Conservation (phyloP, 805 yeast genomes). For the Candida ponderosae region DNA sequence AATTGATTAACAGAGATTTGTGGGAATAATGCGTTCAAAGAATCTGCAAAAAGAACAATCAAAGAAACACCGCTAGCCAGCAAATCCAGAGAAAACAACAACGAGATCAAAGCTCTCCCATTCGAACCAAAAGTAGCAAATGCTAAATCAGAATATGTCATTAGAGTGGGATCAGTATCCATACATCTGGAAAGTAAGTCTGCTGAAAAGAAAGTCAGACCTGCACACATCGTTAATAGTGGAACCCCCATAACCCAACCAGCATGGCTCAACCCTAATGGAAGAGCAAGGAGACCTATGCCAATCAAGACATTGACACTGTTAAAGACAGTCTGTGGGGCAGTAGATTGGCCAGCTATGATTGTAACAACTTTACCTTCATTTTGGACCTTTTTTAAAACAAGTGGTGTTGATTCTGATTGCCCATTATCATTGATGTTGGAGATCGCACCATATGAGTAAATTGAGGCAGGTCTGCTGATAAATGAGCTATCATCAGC, state of each 20-base stretch:
- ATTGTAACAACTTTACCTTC: slow-evolving; percentile 68
- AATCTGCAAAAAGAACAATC: slow-evolving; percentile 78
- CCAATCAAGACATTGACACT: slow-evolving; percentile 73
- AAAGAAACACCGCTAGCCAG: slow-evolving; percentile 78
- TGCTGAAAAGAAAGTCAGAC: slow-evolving; percentile 72
- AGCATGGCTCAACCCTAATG: slow-evolving; percentile 58
- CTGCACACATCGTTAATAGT: slow-evolving; percentile 52
- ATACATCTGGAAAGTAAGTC: slow-evolving; percentile 63
- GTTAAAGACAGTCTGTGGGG: slow-evolving; percentile 70
- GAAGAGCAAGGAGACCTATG: slow-evolving; percentile 66
- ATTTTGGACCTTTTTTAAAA: slow-evolving; percentile 58
- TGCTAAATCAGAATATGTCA: slow-evolving; percentile 86
- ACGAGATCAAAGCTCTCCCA: slow-evolving; percentile 68
- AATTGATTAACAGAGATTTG: slow-evolving; percentile 42
- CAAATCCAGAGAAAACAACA: slow-evolving; percentile 69
- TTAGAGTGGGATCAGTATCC: slow-evolving; percentile 71
- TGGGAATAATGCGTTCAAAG: slow-evolving; percentile 64
- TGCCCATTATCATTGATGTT: slow-evolving; percentile 32
- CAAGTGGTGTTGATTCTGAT: slow-evolving; percentile 40
- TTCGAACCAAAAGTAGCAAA: slow-evolving; percentile 75
- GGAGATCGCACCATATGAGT: slow-evolving; percentile 24
- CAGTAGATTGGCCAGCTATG: slow-evolving; percentile 76
- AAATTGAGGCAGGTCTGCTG: slow-evolving; percentile 21
- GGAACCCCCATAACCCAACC: slow-evolving; percentile 70
- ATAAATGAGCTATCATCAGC: slow-evolving; percentile 35